Percentiles rank a stretch among this genome's conserved stretches.
Evolutionary conservation across 257 asterid species (phyloP).

Genomic region (Jacaranda mimosifolia): DNA sequence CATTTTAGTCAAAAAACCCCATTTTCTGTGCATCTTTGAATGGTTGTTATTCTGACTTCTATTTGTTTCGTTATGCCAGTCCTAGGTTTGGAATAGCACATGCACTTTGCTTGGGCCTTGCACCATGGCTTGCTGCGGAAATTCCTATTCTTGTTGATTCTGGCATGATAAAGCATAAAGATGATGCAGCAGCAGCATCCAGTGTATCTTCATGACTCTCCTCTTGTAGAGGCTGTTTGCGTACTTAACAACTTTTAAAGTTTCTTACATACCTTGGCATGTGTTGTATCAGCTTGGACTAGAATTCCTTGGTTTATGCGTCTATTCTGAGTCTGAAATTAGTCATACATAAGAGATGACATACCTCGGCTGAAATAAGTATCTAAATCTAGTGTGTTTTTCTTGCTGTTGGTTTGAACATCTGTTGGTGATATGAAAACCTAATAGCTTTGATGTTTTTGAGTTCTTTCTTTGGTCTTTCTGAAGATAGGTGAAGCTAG

Average conservation of each 20-base stretch:
- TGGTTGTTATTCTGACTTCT: background rate
- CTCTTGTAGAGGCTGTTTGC: conserved; percentile 27
- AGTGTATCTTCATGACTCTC: conserved; percentile 51
- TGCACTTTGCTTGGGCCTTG: conserved; percentile 93
- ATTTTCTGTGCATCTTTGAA: background rate
- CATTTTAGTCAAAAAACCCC: background rate
- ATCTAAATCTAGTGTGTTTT: background rate
- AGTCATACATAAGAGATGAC: background rate
- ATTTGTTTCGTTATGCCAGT: conserved; percentile 43
- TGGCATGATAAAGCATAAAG: conserved; percentile 95
- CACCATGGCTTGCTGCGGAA: conserved; percentile 98
- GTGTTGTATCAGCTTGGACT: conserved; percentile 10
- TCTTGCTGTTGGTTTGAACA: background rate
- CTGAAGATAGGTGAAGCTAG: too few relatives aligned
- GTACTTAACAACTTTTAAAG: conserved; percentile 2
- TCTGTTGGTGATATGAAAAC: background rate
- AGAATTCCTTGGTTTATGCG: background rate
- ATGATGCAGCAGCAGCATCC: conserved; percentile 65
- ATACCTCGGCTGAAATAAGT: background rate
- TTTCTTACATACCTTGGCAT: conserved; percentile 5
- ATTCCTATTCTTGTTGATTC: conserved; percentile 93
- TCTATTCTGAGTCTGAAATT: background rate
- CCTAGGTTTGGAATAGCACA: conserved; percentile 97
- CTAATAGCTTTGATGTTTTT: too few relatives aligned
- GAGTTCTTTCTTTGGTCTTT: too few relatives aligned